Conservation (phyloP, 1,284 basidiomycete genomes). For the Apiotrichum mycotoxinovorans region DNA sequence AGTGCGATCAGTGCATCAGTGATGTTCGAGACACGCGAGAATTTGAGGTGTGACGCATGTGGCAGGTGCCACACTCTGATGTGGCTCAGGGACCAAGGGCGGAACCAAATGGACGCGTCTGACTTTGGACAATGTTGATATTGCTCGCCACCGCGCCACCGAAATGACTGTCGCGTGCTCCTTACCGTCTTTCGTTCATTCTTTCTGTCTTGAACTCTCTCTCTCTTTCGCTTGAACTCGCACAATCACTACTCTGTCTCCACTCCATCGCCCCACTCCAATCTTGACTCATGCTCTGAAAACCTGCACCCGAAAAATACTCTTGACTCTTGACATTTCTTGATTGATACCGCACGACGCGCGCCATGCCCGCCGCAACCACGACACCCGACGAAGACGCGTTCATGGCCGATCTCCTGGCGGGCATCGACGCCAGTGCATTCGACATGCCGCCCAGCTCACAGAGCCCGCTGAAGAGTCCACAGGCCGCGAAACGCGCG, state of each 20-base stretch:
- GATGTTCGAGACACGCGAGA: too few species aligned
- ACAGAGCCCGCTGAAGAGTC: slow-evolving; percentile 6
- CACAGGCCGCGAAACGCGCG: neutral
- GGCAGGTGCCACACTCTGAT: too few species aligned
- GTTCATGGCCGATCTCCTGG: slow-evolving; percentile 45
- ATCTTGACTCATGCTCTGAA: too few species aligned
- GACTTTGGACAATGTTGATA: neutral
- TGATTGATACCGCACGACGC: too few species aligned
- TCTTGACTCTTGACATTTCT: too few species aligned
- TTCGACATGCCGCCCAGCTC: slow-evolving; percentile 24
- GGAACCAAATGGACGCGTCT: slow-evolving; percentile 5
- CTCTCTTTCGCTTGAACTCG: neutral
- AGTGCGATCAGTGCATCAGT: too few species aligned
- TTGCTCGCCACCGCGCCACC: neutral
- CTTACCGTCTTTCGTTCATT: neutral
- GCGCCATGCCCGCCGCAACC: neutral
- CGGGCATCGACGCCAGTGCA: slow-evolving; percentile 45
- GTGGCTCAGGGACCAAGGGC: too few species aligned
- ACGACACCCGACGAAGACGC: slow-evolving; percentile 29
- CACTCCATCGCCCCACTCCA: too few species aligned
- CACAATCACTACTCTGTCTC: too few species aligned
- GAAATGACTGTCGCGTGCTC: neutral
- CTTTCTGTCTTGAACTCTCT: neutral
- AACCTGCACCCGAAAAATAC: too few species aligned
- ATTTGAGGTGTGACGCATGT: too few species aligned